Evolutionary conservation across 129 eudicot species (phyloP), one percentile per base, ranked within the genome.

Genomic region (Helianthus tuberosus): DNA sequence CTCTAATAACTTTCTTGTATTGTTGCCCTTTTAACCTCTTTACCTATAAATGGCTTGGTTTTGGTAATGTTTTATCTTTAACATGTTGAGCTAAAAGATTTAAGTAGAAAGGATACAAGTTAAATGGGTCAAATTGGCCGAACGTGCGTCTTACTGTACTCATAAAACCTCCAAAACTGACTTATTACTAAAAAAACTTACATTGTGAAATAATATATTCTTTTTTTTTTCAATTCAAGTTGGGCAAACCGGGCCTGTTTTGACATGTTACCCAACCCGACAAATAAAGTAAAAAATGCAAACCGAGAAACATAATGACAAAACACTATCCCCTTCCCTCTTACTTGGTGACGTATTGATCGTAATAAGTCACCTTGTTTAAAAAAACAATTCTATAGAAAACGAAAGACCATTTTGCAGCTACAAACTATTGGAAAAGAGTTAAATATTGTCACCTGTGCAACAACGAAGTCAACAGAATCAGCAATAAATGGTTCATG

Each of bases 401-500:
- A 58, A 11, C 7, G 41, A 11, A 27, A 0, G 14, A 20, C 10
- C 17, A 61, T 35, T 61, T 61, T 61, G 44, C 46, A 61, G 44
- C 66, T 59, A 59, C 10, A 59, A 59, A 59, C 9, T 61, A 61
- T 12, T 32, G 32, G 46, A 61, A 11, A 32, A 61, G 20, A 44
- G 50, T 49, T 27, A 5, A 39, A 49, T 58, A 41, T n/a, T 20
- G 69, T 79, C 78, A 94, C 99, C 96, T 94, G 99, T 29, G 99
- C 85, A 70, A 94, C 99, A 49, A 94, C 99, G 41, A 94, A 94
- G 82, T 94, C 99, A 14, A 94, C 96, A 52, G 99, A 87, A 80
- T 94, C 99, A 11, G 99, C 99, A 64, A 91, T 88, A 74, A 94
- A 94, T 20, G 99, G 99, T 78, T 94, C 99, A 50, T 91, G 99